Percentiles rank a stretch among this genome's conserved stretches.
Evolutionary conservation across 352 stramenopile genomes (phyloP).

Genomic region (Nothophytophthora sp.): DNA sequence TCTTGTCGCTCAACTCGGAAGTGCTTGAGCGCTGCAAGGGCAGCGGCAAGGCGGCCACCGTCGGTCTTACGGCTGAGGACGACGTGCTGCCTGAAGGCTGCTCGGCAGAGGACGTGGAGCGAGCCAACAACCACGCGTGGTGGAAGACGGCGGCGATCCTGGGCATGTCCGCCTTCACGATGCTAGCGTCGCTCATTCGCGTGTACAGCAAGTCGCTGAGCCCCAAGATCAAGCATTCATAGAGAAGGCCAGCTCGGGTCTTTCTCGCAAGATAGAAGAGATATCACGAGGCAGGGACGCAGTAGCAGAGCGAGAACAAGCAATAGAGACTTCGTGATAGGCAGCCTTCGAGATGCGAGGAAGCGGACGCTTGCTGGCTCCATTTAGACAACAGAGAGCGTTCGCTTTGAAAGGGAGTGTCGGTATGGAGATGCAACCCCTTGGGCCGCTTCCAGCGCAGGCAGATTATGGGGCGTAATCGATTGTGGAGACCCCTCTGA

Average conservation of each 20-base stretch:
- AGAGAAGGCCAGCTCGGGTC: too few species aligned
- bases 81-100: slow-evolving; percentile 38
- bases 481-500: too few species aligned
- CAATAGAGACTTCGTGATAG: too few species aligned
- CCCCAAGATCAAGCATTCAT: slow-evolving; percentile 68
- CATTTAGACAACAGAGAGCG: too few species aligned
- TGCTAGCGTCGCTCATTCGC: slow-evolving; percentile 58
- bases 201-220: slow-evolving; percentile 65
- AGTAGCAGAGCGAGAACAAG: too few species aligned
- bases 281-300: not conserved
- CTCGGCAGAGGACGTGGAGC: slow-evolving; percentile 39
- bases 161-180: slow-evolving; percentile 56
- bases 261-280: too few species aligned
- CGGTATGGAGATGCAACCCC: too few species aligned
- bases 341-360: too few species aligned
- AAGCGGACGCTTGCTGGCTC: too few species aligned
- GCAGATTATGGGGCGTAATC: too few species aligned
- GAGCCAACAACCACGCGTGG: slow-evolving; percentile 37
- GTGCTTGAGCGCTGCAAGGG: slow-evolving; percentile 37
- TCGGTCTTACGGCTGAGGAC: slow-evolving; percentile 14
- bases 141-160: slow-evolving; percentile 63
- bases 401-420: too few species aligned
- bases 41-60: slow-evolving; percentile 4
- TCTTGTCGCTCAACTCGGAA: slow-evolving; percentile 57
- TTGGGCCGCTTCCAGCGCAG: too few species aligned